Base-by-base conservation (phyloP, 75 land plant genomes). In the Larix kaempferi region DNA sequence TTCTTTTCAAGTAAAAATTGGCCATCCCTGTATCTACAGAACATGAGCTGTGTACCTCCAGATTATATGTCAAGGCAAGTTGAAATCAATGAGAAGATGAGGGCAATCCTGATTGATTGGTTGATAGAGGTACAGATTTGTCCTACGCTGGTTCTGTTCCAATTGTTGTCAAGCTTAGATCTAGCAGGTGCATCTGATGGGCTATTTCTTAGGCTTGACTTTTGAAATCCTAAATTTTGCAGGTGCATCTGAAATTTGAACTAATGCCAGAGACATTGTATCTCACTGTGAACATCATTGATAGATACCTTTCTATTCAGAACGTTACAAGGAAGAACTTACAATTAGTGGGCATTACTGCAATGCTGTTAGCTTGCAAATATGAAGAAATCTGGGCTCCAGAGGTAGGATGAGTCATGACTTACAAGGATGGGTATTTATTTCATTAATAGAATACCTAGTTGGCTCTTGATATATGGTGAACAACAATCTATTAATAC, bases 61-160 rank as follows among this genome's bases (percentile, higher is more conserved):
- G 82, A 90, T 26, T 94, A 94, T 75, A 94, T 94, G 98, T 76
- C 76, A 1, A 77, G 67, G 10, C 98, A 94, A 72, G 21, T 64
- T 15, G 94, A 90, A 57, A 87, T 94, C 64, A 94, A 94, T 62
- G 84, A 94, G 54, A 90, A 84, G 69, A 94, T 94, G 98, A 85
- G 98, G 74, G 95, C 88, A 1, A 90, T 94, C 55, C 87, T 94
- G 22, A 80, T 94, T n/a, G 98, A 94, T 57, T 94, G 98, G 98
- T 84, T 94, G 10, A 93, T 94, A 52, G 98, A 94, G 95, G 96
- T 92, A 54, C 27, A 6, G 17, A 75, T 35, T 29, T 19, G 10
- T 10, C 29, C 33, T 72, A 49, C 10, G 54, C 54, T 49, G 54
- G 54, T 49, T 19, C 15, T 2, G 54, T 49, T 19, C 15, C 10